A percentile compares a stretch with the other conserved stretches of the same genome.
Evolutionary conservation across 352 stramenopile genomes (phyloP).

Genomic region (Globisporangium paddicum): DNA sequence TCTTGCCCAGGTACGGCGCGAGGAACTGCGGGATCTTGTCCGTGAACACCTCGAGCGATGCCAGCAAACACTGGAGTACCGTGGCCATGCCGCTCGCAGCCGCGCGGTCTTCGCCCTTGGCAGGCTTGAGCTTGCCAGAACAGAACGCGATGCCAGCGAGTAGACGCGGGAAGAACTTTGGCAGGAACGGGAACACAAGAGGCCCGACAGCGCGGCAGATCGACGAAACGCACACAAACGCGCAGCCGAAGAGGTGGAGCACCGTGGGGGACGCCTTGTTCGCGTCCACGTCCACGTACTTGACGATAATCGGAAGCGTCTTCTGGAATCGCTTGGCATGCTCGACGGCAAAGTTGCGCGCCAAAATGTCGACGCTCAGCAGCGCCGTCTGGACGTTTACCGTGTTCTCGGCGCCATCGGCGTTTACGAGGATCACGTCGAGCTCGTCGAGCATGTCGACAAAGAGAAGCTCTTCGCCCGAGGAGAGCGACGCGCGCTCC

Average conservation of each 20-base stretch:
- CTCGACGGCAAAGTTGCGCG: slow-evolving; percentile 66
- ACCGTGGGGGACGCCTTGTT: slow-evolving; percentile 37
- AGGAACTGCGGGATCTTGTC: slow-evolving; percentile 83
- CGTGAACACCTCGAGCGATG: slow-evolving; percentile 75
- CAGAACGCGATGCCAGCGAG: slow-evolving; percentile 59
- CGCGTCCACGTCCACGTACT: slow-evolving; percentile 62
- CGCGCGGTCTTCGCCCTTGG: slow-evolving; percentile 19
- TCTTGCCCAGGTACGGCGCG: slow-evolving; percentile 62
- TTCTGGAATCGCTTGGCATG: slow-evolving; percentile 75
- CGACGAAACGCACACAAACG: slow-evolving; percentile 79
- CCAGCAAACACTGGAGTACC: slow-evolving; percentile 72
- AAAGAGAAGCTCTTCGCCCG: slow-evolving; percentile 75
- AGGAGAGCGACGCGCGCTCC: slow-evolving; percentile 48
- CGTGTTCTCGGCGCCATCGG: slow-evolving; percentile 52
- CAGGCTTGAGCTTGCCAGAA: slow-evolving; percentile 18
- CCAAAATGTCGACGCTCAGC: slow-evolving; percentile 80
- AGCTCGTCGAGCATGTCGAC: slow-evolving; percentile 87
- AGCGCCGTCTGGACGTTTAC: slow-evolving; percentile 82
- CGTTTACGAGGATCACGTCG: slow-evolving; percentile 60
- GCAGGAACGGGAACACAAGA: slow-evolving; percentile 74
- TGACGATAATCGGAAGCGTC: slow-evolving; percentile 68
- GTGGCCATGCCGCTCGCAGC: slow-evolving; percentile 29
- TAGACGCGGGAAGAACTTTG: slow-evolving; percentile 81
- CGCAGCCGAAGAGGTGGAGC: slow-evolving; percentile 75
- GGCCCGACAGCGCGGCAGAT: slow-evolving; percentile 64